These are phyloP conservation scores for Glaciozyma antarctica DNA, from an alignment of 768 basidiomycete species.

Conservation along the genomic window DNA sequence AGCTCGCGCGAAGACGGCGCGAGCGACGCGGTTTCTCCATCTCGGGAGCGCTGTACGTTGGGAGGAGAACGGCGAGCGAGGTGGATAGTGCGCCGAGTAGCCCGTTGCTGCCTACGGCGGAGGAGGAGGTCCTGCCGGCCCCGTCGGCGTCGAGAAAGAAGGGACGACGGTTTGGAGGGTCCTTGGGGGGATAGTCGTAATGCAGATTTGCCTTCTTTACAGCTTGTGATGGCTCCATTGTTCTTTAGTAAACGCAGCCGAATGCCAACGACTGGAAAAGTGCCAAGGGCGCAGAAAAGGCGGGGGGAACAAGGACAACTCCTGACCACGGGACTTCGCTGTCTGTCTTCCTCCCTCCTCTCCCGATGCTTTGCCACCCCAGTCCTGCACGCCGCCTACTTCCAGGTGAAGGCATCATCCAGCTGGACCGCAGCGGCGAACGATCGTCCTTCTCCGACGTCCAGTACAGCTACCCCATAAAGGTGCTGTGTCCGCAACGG, in stretches of 20 bases:
- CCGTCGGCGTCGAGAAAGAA: not conserved
- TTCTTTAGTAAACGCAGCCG: no score
- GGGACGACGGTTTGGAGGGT: not conserved
- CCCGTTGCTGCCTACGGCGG: not conserved
- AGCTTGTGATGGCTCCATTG: no score
- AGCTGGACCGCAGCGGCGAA: not conserved
- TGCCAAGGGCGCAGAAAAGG: not conserved
- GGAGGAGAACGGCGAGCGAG: slow-evolving; percentile 3
- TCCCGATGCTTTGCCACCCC: not conserved
- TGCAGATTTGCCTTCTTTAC: no score
- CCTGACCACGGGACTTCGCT: not conserved
- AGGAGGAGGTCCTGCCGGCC: not conserved
- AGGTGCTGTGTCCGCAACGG: slow-evolving; percentile 23
- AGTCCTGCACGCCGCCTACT: not conserved
- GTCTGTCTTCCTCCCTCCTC: not conserved
- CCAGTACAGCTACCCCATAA: slow-evolving; percentile 31
- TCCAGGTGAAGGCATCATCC: slow-evolving; percentile 2
- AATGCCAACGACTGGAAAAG: no score
- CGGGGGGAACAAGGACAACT: not conserved
- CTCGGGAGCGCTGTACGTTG: slow-evolving; percentile 19
- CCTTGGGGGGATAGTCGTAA: not conserved
- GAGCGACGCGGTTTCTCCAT: slow-evolving; percentile 6
- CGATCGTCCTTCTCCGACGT: slow-evolving; percentile 8
- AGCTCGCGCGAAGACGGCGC: not conserved
- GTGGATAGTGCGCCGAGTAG: not conserved